A percentile compares a stretch with the other conserved stretches of the same genome.
These are phyloP conservation scores for Groenewaldozyma tartarivorans DNA, from an alignment of 805 yeast genomes.

Conservation along the genomic window DNA sequence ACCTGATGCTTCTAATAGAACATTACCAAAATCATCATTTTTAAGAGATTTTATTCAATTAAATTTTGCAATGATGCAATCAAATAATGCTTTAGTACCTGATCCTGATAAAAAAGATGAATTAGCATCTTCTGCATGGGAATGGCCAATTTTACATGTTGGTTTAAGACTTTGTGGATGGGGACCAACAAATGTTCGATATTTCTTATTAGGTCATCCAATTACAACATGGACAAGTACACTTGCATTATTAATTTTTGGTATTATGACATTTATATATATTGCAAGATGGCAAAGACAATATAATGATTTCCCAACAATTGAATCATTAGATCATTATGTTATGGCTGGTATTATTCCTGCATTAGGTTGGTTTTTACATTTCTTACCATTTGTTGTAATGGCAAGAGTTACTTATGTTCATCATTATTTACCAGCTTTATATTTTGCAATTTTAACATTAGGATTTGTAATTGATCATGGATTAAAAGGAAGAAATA, in stretches of 20 bases:
- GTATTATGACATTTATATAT: constrained; percentile 30
- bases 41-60: constrained; percentile 60
- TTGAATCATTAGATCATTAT: constrained; percentile 31
- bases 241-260: constrained; percentile 36
- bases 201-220: constrained; percentile 62
- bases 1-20: constrained; percentile 29
- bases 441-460: constrained; percentile 84
- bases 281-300: constrained; percentile 66
- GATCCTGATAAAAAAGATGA: constrained; percentile 63
- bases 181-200: constrained; percentile 46
- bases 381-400: constrained; percentile 76
- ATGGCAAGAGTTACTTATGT: constrained; percentile 97
- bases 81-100: constrained; percentile 74
- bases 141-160: constrained; percentile 63
- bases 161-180: constrained; percentile 76
- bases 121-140: constrained; percentile 71
- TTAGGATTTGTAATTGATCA: constrained; percentile 51
- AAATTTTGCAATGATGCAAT: constrained; percentile 74
- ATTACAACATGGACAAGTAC: constrained; percentile 54
- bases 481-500: constrained; percentile 25
- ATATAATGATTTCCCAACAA: constrained; percentile 34
- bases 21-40: constrained; percentile 45
- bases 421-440: constrained; percentile 93
- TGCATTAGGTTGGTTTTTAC: constrained; percentile 82
- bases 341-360: constrained; percentile 71